Evolutionary conservation across 1,284 basidiomycete genomes (phyloP), one percentile per base, ranked within the genome.

Genomic region (Irpex rosettiformis): DNA sequence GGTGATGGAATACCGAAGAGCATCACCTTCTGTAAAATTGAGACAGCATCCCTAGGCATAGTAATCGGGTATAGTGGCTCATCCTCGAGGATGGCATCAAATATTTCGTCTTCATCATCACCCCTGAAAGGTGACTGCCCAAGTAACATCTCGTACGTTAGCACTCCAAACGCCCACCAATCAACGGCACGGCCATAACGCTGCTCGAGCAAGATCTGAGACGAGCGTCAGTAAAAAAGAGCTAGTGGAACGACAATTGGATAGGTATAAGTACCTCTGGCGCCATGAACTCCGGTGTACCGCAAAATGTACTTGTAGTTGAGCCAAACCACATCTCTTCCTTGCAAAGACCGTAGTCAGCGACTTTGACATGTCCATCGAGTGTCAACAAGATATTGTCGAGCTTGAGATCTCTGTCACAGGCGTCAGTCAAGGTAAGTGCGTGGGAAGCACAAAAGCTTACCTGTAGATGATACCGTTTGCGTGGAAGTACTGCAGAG

Each of bases 261-360:
- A 37, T n/a, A 42, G 1, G 16, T 62, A 80, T 48, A 37, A 8
- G 10, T 61, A 94, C 94, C 82, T 99, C 97, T 4, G 97, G 97
- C 37, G 97, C 97, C 97, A 99, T 99, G 73, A 99, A 99, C 73
- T 99, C 97, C 0, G 97, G 97, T 42, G 97, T 99, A 58, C 97
- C 97, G 77, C 97, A 99, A 77, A 99, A 99, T 1, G 97, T 99
- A 70, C 91, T 94, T 3, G 97, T 99, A n/a, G 96, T 98, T 68
- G 88, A 88, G 18, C 95, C 95, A 67, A 82, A 88, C 91, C 93
- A 97, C 96, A 99, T 99, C 21, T 98, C 94, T 73, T 99, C 97
- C 74, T 99, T 99, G 77, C 97, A 99, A 55, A 99, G 80, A 74
- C 97, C 97, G 72, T 99, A 99, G 79, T 99, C 97, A 57, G 95